Base-by-base conservation (phyloP, 305 asterid species). In the Fraxinus platypoda region DNA sequence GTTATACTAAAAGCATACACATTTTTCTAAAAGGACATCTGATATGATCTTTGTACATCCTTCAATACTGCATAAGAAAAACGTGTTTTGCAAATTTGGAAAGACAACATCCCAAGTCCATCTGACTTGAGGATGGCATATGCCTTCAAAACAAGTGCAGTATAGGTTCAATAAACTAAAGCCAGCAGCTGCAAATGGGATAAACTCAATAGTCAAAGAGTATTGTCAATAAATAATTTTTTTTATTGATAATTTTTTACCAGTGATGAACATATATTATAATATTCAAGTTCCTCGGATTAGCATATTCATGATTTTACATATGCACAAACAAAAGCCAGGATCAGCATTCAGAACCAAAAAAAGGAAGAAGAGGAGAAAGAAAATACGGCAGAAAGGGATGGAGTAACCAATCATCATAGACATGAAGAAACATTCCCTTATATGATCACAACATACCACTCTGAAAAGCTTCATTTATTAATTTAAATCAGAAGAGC, bases 361-460 rank as follows among this genome's bases (percentile, higher is more conserved):
- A 54, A 54, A 59, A 21, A 59, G 70, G 70, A 59, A 21, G 70
- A 59, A 8, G 30, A 59, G 26, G 26, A 54, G 30, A 21, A 52
- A 52, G 70, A 59, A 59, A 59, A 59, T 59, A 59, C 3, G 21
- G 70, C 70, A 59, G 30, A 21, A 28, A 57, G 68, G 25, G 66
- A 54, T n/a, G 25, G 26, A 59, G 70, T 59, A 59, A 21, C 13
- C 15, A 21, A 74, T 62, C 74, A 78, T 26, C 8, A 75, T 9
- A 6, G 52, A 75, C 17, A 52, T 33, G 38, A 71, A 76, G 46
- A 46, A 21, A 21, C 11, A 54, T 19, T 17, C 41, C 26, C 17
- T 68, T 68, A 11, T 31, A 41, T 38, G 62, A 83, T 62, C 78
- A 35, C 71, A 62, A 26, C 28, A 83, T 57, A 64, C 37, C 13